These are phyloP conservation scores for Prunella vulgaris DNA, from an alignment of 257 asterid genomes.

Conservation along the genomic window DNA sequence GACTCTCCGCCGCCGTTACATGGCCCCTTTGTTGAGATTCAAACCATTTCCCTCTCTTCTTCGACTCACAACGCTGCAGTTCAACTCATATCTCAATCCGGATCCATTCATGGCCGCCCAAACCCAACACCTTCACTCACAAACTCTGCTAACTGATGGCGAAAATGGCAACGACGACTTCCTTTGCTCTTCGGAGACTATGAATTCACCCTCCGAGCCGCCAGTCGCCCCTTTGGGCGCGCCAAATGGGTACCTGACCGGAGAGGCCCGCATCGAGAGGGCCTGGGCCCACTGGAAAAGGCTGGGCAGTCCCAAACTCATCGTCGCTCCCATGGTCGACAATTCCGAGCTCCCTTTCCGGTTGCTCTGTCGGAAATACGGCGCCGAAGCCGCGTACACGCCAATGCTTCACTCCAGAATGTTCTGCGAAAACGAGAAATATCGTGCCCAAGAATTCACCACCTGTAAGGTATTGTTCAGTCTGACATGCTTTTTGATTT, in stretches of 20 bases:
- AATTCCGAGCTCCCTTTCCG: conserved; percentile 98
- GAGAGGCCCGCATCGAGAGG: conserved; percentile 69
- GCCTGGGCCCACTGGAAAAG: conserved; percentile 93
- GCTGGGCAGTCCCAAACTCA: conserved; percentile 65
- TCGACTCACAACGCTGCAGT: conserved; percentile 13
- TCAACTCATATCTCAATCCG: neutral
- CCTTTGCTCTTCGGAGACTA: conserved; percentile 37
- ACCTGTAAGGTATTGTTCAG: conserved; percentile 61
- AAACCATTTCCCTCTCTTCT: conserved; percentile 13
- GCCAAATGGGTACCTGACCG: conserved; percentile 61
- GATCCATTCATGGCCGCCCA: conserved; percentile 51
- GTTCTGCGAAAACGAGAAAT: conserved; percentile 68
- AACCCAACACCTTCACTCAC: conserved; percentile 28
- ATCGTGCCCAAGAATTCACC: conserved; percentile 75
- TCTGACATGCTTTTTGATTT: neutral
- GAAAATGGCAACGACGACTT: conserved; percentile 34
- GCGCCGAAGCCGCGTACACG: conserved; percentile 94
- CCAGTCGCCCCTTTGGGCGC: conserved; percentile 18
- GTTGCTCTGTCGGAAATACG: conserved; percentile 86
- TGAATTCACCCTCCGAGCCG: conserved; percentile 18
- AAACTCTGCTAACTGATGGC: conserved; percentile 18
- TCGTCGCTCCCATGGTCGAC: conserved; percentile 97
- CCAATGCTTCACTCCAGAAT: conserved; percentile 97
- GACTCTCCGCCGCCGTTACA: conserved; percentile 19
- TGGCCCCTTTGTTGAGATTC: conserved; percentile 40